A percentile compares a stretch with the other conserved stretches of the same genome.
Conservation (phyloP, 306 rosid species). For the Trifolium subterraneum region DNA sequence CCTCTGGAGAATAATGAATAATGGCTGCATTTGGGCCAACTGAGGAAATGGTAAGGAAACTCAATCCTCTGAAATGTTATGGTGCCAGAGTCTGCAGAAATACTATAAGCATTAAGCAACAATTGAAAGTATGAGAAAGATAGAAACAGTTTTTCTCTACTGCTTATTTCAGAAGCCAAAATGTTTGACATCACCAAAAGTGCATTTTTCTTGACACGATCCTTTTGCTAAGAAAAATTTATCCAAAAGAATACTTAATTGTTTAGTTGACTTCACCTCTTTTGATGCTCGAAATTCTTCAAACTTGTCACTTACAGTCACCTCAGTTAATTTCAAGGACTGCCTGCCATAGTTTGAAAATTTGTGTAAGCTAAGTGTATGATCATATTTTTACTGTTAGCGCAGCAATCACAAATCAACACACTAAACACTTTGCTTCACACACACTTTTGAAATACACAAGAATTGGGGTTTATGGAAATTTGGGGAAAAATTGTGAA, state of each 20-base stretch:
- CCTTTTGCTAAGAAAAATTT: not conserved
- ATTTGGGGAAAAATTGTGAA: too few relatives aligned
- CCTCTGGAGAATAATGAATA: conserved; percentile 78
- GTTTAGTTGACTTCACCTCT: conserved; percentile 64
- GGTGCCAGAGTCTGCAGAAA: not conserved
- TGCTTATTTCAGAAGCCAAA: conserved; percentile 23
- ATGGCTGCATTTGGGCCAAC: conserved; percentile 99
- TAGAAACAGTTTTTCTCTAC: not conserved
- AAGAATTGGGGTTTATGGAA: too few relatives aligned
- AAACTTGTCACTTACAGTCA: conserved; percentile 89
- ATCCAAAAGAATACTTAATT: conserved; percentile 28
- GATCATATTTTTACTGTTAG: conserved; percentile 14
- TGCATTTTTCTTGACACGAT: not conserved
- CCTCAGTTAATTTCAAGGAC: conserved; percentile 78
- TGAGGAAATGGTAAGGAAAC: conserved; percentile 96
- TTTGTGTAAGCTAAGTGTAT: conserved; percentile 13
- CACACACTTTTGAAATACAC: too few relatives aligned
- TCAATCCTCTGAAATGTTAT: conserved; percentile 77
- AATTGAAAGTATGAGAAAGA: conserved; percentile 1
- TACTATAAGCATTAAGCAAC: not conserved
- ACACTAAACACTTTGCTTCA: too few relatives aligned
- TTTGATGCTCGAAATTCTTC: conserved; percentile 94
- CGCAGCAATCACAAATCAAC: too few relatives aligned
- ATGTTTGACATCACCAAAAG: not conserved
- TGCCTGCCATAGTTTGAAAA: conserved; percentile 57